A percentile compares a stretch with the other conserved stretches of the same genome.
These are phyloP conservation scores for Amanita inopinata DNA, from an alignment of 768 basidiomycete species.

Conservation along the genomic window DNA sequence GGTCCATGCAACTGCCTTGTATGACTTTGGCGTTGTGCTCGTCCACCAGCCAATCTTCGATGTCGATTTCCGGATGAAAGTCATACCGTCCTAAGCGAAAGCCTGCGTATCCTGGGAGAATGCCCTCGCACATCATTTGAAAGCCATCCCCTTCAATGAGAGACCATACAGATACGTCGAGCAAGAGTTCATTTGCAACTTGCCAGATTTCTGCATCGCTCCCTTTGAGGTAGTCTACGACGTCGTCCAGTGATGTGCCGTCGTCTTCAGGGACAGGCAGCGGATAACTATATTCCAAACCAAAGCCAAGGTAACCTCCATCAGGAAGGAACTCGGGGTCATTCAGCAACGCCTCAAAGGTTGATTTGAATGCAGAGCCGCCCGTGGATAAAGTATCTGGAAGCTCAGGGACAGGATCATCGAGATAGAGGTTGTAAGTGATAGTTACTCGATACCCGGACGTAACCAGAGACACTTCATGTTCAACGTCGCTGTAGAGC, in stretches of 20 bases:
- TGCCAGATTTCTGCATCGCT: background rate
- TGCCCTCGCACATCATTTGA: too few relatives aligned
- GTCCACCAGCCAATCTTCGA: too few relatives aligned
- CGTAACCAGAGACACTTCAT: constrained; percentile 25
- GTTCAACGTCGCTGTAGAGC: constrained; percentile 31
- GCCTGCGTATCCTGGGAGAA: too few relatives aligned
- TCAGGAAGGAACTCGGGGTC: constrained; percentile 19
- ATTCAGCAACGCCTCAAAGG: constrained; percentile 18
- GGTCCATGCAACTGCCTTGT: background rate
- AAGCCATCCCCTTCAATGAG: too few relatives aligned
- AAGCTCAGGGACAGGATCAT: background rate
- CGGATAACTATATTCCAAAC: constrained; percentile 25
- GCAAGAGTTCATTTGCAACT: background rate
- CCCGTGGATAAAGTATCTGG: background rate
- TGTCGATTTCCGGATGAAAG: too few relatives aligned
- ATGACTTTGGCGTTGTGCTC: too few relatives aligned
- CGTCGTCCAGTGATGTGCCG: background rate
- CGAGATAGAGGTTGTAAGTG: constrained; percentile 31
- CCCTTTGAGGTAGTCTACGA: background rate
- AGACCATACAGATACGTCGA: background rate
- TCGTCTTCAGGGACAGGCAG: constrained; percentile 5
- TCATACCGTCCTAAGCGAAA: too few relatives aligned
- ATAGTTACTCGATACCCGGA: constrained; percentile 31
- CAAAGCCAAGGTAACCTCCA: constrained; percentile 26
- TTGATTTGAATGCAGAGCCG: constrained; percentile 10